These are phyloP conservation scores for Akanthomyces muscarius DNA, from an alignment of 2,329 filamentous ascomycete genomes.

Conservation along the genomic window DNA sequence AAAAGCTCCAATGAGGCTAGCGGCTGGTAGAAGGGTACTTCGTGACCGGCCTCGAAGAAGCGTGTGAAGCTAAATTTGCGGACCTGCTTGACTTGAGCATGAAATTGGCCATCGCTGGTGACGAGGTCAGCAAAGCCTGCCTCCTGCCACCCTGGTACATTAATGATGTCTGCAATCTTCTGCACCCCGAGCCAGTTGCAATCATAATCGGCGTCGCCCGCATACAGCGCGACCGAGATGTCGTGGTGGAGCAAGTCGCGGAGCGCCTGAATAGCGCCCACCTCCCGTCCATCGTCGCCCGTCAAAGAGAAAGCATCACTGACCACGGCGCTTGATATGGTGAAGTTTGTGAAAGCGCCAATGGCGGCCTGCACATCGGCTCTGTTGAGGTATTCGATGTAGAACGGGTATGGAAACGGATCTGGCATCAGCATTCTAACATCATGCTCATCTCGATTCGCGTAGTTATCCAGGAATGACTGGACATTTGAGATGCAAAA, in stretches of 20 bases:
- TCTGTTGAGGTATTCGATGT: slow-evolving; percentile 54
- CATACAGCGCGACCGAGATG: slow-evolving; percentile 65
- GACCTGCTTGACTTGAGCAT: slow-evolving; percentile 57
- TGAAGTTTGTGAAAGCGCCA: slow-evolving; percentile 30
- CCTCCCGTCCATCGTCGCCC: neutral
- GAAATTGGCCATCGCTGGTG: slow-evolving; percentile 54
- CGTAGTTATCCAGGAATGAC: slow-evolving; percentile 44
- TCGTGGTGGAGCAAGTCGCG: slow-evolving; percentile 53
- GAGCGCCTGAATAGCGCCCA: slow-evolving; percentile 39
- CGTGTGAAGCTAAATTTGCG: slow-evolving; percentile 67
- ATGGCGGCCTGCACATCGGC: slow-evolving; percentile 51
- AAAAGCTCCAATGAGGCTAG: slow-evolving; percentile 54
- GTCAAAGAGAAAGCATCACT: neutral
- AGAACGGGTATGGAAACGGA: slow-evolving; percentile 55
- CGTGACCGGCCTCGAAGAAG: slow-evolving; percentile 62
- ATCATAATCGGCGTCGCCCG: slow-evolving; percentile 55
- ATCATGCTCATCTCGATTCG: slow-evolving; percentile 56
- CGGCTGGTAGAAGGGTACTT: slow-evolving; percentile 57
- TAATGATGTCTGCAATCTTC: slow-evolving; percentile 58
- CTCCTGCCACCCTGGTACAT: slow-evolving; percentile 36
- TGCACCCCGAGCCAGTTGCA: slow-evolving; percentile 65
- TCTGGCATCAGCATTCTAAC: slow-evolving; percentile 52
- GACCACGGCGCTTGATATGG: neutral
- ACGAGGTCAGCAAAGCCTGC: slow-evolving; percentile 69
- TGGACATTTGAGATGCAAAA: slow-evolving; percentile 28